These are phyloP conservation scores for Ogataea degrootiae DNA, from an alignment of 805 yeast genomes.

Conservation along the genomic window DNA sequence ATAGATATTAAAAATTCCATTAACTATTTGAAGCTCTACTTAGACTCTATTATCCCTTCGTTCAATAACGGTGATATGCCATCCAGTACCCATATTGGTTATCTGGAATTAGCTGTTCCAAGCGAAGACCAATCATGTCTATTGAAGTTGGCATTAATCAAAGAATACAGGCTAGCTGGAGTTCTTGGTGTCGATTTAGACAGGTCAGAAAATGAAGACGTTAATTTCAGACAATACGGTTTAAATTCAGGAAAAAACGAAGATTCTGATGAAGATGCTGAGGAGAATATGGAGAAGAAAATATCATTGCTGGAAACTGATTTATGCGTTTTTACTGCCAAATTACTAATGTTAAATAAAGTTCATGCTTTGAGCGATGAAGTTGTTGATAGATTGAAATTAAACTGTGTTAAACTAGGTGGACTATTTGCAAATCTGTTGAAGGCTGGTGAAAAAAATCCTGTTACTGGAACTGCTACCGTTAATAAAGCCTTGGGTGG, in stretches of 20 bases:
- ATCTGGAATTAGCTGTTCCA: background rate
- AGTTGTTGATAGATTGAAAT: slow-evolving; percentile 16
- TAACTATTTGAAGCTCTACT: slow-evolving; percentile 19
- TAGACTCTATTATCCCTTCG: slow-evolving; percentile 10
- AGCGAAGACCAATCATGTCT: slow-evolving; percentile 14
- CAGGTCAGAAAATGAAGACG: slow-evolving; percentile 47
- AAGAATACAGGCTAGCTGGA: slow-evolving; percentile 44
- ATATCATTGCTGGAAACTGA: slow-evolving; percentile 8
- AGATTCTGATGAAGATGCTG: slow-evolving; percentile 8
- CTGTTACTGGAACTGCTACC: background rate
- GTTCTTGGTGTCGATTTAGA: slow-evolving; percentile 37
- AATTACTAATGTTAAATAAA: slow-evolving; percentile 18
- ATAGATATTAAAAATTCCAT: slow-evolving; percentile 21
- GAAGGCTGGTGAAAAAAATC: background rate
- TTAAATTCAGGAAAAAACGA: slow-evolving; percentile 2
- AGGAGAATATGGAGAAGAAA: background rate
- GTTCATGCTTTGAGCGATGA: slow-evolving; percentile 11
- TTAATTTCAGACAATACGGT: slow-evolving; percentile 19
- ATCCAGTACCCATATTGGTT: background rate
- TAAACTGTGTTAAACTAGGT: slow-evolving; percentile 23
- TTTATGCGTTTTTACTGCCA: slow-evolving; percentile 21
- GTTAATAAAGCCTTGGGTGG: background rate
- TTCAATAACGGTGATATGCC: too few relatives aligned
- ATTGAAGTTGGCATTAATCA: slow-evolving; percentile 39
- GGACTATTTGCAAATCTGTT: slow-evolving; percentile 12